phyloP scores from a whole-genome alignment of 352 stramenopile genomes.

The Aphanomyces astaci region DNA sequence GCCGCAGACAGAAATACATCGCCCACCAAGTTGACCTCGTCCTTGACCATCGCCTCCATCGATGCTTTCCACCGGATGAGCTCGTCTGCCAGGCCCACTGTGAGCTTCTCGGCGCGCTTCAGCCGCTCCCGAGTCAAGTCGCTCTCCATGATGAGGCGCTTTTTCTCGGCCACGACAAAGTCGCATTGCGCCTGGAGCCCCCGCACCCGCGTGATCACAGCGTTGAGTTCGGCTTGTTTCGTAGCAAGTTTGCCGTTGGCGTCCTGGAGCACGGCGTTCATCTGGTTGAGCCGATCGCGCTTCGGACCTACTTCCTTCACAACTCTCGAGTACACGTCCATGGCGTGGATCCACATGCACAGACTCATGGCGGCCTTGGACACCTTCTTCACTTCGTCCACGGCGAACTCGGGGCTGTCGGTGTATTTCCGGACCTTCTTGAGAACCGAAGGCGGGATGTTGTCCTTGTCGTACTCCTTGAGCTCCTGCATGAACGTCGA shows the following conservation, averaged over 20 bases:
- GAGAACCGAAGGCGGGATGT: slow-evolving; percentile 46
- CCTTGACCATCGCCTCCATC: slow-evolving; percentile 56
- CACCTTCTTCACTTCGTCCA: slow-evolving; percentile 89
- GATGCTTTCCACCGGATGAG: slow-evolving; percentile 87
- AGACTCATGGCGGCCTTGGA: slow-evolving; percentile 86
- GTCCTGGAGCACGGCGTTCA: slow-evolving; percentile 85
- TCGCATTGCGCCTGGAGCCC: slow-evolving; percentile 84
- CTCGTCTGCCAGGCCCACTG: slow-evolving; percentile 83
- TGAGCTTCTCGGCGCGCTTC: slow-evolving; percentile 86
- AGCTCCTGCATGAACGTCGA: slow-evolving; percentile 73
- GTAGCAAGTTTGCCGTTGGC: slow-evolving; percentile 79
- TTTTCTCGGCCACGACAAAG: slow-evolving; percentile 87
- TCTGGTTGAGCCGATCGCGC: slow-evolving; percentile 81
- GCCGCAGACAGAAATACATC: slow-evolving; percentile 90
- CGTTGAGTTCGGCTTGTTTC: slow-evolving; percentile 82
- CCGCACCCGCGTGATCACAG: slow-evolving; percentile 86
- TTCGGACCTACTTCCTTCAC: slow-evolving; percentile 92
- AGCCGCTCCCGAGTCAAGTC: slow-evolving; percentile 84
- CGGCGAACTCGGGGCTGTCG: slow-evolving; percentile 73
- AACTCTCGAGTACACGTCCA: slow-evolving; percentile 92
- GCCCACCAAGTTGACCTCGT: slow-evolving; percentile 56
- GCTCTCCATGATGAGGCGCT: slow-evolving; percentile 78
- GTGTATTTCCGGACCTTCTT: slow-evolving; percentile 85
- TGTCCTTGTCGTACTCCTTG: slow-evolving; percentile 83
- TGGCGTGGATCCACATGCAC: slow-evolving; percentile 92